Percentiles rank a stretch among this genome's conserved stretches.
phyloP scores from a whole-genome alignment of 441 rosid genomes.

The Gossypium davidsonii region DNA sequence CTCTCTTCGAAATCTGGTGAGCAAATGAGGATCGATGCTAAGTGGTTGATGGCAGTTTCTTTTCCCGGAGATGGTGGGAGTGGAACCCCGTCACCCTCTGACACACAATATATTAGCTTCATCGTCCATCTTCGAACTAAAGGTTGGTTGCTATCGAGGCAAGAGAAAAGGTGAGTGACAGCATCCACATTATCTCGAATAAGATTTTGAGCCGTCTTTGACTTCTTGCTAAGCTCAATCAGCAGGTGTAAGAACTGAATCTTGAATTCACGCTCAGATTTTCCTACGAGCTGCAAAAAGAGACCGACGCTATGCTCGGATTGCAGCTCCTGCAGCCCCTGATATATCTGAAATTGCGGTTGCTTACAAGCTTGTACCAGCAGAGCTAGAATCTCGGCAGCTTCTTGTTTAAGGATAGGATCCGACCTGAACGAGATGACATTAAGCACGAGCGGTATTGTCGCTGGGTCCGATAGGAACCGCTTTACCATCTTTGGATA shows the following conservation, averaged over 20 bases:
- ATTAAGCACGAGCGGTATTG: slow-evolving; percentile 34
- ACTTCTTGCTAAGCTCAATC: slow-evolving; percentile 38
- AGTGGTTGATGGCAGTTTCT: slow-evolving; percentile 33
- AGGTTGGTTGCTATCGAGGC: slow-evolving; percentile 23
- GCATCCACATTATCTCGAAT: slow-evolving; percentile 25
- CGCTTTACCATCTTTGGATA: slow-evolving; percentile 29
- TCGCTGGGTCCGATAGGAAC: slow-evolving; percentile 31
- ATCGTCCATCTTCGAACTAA: slow-evolving; percentile 32
- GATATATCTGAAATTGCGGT: slow-evolving; percentile 29
- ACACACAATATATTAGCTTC: slow-evolving; percentile 36
- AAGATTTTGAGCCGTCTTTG: slow-evolving; percentile 27
- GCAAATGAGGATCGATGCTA: slow-evolving; percentile 27
- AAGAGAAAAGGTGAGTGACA: slow-evolving; percentile 33
- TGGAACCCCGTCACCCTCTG: slow-evolving; percentile 36
- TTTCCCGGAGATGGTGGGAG: slow-evolving; percentile 40
- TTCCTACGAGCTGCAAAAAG: slow-evolving; percentile 28
- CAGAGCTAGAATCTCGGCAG: slow-evolving; percentile 40
- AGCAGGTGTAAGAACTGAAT: slow-evolving; percentile 41
- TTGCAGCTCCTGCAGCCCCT: slow-evolving; percentile 41
- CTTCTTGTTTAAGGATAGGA: slow-evolving; percentile 33
- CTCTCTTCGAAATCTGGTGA: slow-evolving; percentile 39
- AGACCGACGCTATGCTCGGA: slow-evolving; percentile 36
- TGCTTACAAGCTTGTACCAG: slow-evolving; percentile 28
- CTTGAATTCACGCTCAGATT: slow-evolving; percentile 27
- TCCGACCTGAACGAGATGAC: slow-evolving; percentile 31